Evolutionary conservation across 2,329 filamentous ascomycete genomes (phyloP), one percentile per base, ranked within the genome.

Genomic region (Phoma sp.): DNA sequence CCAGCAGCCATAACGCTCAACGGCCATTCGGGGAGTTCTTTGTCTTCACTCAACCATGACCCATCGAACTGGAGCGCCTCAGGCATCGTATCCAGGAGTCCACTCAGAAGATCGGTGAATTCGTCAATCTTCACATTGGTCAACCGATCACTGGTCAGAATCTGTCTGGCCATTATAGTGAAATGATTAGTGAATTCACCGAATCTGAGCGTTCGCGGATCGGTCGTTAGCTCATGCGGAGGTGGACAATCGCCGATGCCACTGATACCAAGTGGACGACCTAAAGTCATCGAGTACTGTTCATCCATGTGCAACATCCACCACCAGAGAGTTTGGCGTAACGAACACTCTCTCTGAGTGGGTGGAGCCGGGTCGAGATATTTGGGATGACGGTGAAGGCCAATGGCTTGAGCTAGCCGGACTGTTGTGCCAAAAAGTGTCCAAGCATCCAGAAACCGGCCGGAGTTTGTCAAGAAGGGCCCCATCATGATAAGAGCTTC

Each of bases 261-360:
- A 43, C 78, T 81, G 31, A 82, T 81, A 0, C 79, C 80, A 9
- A 82, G 64, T 2, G 80, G 80, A 32, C 80, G 71, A 19, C 80
- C 80, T 0, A 82, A 71, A 0, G 77, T 81, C 66, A 82, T 80
- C 0, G 79, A 81, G 57, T 81, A 82, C 43, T 81, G 76, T 51
- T 81, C 78, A 43, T 82, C 80, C 74, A 81, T 78, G 54, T 81
- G 78, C n/a, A 82, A 63, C 73, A 82, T 79, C 77, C 79, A 80
- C 80, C 80, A 82, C 80, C 80, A 82, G 1, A 81, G 67, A 15
- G 76, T 76, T 46, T 76, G 77, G 6, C 80, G 72, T 13, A 77
- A 70, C 13, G 73, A 73, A 43, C 73, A 75, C 59, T 81, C 78
- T 22, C 74, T 71, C 7, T 76, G 69, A 2, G 63, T 68, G 1